A percentile compares a stretch with the other conserved stretches of the same genome.
phyloP scores from a whole-genome alignment of 2,329 filamentous ascomycete genomes.

The Alternaria novae-zelandiae region DNA sequence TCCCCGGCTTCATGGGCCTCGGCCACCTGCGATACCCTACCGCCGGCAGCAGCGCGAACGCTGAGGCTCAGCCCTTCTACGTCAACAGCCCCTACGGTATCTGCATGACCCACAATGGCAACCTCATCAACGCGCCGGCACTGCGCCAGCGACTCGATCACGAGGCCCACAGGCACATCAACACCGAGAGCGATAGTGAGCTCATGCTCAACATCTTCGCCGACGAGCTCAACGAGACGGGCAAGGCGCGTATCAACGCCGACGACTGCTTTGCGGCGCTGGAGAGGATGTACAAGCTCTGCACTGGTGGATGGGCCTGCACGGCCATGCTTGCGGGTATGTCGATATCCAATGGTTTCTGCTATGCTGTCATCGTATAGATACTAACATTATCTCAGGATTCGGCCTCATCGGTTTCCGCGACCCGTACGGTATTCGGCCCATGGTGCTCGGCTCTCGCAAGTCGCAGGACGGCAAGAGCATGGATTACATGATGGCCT shows the following conservation, averaged over 20 bases:
- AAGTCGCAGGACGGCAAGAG: slow-evolving; percentile 69
- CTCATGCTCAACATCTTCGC: slow-evolving; percentile 89
- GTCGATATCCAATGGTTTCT: slow-evolving; percentile 3
- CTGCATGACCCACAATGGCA: slow-evolving; percentile 83
- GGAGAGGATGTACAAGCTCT: slow-evolving; percentile 73
- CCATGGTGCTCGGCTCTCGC: slow-evolving; percentile 78
- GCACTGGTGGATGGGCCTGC: slow-evolving; percentile 79
- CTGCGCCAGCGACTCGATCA: slow-evolving; percentile 75
- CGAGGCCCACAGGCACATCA: slow-evolving; percentile 84
- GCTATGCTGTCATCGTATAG: background rate
- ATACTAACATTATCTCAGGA: slow-evolving; percentile 49
- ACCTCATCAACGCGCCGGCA: slow-evolving; percentile 79
- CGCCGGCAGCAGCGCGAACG: slow-evolving; percentile 80
- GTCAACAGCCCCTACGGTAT: slow-evolving; percentile 86
- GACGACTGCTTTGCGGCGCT: slow-evolving; percentile 78
- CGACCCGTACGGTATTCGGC: slow-evolving; percentile 81
- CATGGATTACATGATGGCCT: slow-evolving; percentile 88
- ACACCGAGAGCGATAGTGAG: slow-evolving; percentile 88
- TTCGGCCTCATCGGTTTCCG: slow-evolving; percentile 82
- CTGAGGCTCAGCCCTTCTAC: slow-evolving; percentile 92
- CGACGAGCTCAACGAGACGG: slow-evolving; percentile 78
- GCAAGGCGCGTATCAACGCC: slow-evolving; percentile 79
- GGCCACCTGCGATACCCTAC: slow-evolving; percentile 90
- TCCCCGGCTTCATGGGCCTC: slow-evolving; percentile 86
- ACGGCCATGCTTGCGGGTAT: slow-evolving; percentile 78